phyloP scores from a whole-genome alignment of 768 basidiomycete species.

The Imleria badia region DNA sequence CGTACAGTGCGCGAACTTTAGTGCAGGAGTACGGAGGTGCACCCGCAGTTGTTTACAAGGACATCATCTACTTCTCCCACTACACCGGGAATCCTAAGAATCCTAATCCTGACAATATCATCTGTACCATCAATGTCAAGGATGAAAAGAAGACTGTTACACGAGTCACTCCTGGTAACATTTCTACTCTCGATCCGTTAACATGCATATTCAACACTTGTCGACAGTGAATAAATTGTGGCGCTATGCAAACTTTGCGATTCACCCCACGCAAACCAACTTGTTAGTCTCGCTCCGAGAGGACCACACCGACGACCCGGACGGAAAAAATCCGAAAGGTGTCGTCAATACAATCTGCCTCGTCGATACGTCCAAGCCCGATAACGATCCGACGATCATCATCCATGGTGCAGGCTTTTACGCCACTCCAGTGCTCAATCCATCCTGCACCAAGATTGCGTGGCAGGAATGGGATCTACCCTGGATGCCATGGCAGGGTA shows the following conservation, averaged over 20 bases:
- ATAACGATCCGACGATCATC: slow-evolving; percentile 42
- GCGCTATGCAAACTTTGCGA: slow-evolving; percentile 49
- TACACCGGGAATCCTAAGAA: slow-evolving; percentile 28
- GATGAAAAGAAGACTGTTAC: slow-evolving; percentile 2
- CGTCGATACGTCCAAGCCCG: slow-evolving; percentile 45
- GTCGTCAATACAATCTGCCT: slow-evolving; percentile 49
- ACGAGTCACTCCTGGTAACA: slow-evolving; percentile 58
- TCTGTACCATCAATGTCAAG: slow-evolving; percentile 42
- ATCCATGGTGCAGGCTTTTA: slow-evolving; percentile 67
- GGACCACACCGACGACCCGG: slow-evolving; percentile 50
- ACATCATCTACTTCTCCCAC: slow-evolving; percentile 58
- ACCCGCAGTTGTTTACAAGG: slow-evolving; percentile 48
- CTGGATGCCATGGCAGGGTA: slow-evolving; percentile 67
- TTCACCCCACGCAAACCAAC: slow-evolving; percentile 50
- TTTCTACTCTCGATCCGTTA: not conserved
- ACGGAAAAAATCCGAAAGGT: slow-evolving; percentile 33
- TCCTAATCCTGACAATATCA: slow-evolving; percentile 35
- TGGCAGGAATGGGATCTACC: slow-evolving; percentile 69
- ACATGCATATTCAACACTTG: not conserved
- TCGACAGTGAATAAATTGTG: slow-evolving; percentile 27
- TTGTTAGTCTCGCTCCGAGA: slow-evolving; percentile 51
- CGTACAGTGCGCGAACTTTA: slow-evolving; percentile 51
- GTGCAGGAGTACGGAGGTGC: slow-evolving; percentile 76
- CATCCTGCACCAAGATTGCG: slow-evolving; percentile 50
- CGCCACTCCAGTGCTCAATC: slow-evolving; percentile 51